Conservation (phyloP, 441 rosid species). For the Daphne laureola region DNA sequence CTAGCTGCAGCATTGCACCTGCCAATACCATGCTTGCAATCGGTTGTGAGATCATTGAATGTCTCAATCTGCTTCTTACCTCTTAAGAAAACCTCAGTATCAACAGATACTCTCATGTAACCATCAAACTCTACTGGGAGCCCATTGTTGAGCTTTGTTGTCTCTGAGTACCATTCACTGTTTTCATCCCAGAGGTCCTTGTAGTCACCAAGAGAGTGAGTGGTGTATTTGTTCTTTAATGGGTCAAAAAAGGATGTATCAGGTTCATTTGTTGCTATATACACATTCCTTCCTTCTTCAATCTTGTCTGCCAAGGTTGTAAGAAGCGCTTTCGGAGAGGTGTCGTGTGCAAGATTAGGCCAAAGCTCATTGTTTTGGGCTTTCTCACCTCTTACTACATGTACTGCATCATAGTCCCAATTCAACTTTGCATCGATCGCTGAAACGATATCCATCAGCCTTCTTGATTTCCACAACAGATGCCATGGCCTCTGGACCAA, state of each 20-base stretch:
- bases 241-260: conserved; percentile 43
- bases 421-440: conserved; percentile 40
- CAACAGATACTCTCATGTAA: conserved; percentile 49
- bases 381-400: conserved; percentile 49
- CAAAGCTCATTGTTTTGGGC: conserved; percentile 43
- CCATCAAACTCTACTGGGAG: conserved; percentile 52
- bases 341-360: conserved; percentile 47
- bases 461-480: conserved; percentile 50
- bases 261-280: conserved; percentile 47
- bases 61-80: conserved; percentile 59
- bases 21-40: conserved; percentile 47
- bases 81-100: conserved; percentile 52
- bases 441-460: conserved; percentile 51
- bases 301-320: conserved; percentile 34
- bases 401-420: conserved; percentile 55
- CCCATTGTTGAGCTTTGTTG: conserved; percentile 39
- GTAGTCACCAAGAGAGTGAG: conserved; percentile 46
- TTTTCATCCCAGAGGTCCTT: conserved; percentile 48
- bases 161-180: conserved; percentile 55
- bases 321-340: conserved; percentile 40
- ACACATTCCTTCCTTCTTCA: conserved; percentile 46
- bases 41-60: conserved; percentile 50
- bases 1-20: conserved; percentile 42
- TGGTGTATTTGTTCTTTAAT: conserved; percentile 41
- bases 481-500: conserved; percentile 49